Base-by-base conservation (phyloP, 495 filamentous ascomycete genomes). In the Hyphodiscus hymeniophilus region DNA sequence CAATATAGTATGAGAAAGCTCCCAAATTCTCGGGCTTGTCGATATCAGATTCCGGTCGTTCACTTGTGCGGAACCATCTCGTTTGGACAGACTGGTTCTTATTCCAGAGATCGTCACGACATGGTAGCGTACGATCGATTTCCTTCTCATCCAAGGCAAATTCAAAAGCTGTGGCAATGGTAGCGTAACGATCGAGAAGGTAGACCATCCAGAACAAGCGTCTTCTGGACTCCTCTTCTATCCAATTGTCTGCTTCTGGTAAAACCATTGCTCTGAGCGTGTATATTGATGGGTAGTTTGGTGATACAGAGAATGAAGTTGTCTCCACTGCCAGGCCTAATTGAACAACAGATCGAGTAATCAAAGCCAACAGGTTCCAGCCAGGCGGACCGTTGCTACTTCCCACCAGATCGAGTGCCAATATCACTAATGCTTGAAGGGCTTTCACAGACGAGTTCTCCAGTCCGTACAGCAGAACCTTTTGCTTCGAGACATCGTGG, bases 161-260 rank as follows among this genome's bases (percentile, higher is more conserved):
- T 60, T 94, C 87, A 53, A 95, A 92, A 2, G 88, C 86, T 0
- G 89, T 95, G 0, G 87, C 82, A 38, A 94, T 77, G 1, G 87
- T 94, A 1, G 89, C 88, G 55, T 92, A 94, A 33, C 89, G 74
- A 63, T 95, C 89, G 28, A 95, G 72, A 22, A 94, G 61, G 57
- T 92, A 95, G 22, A 94, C 81, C 84, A 89, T 90, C 89, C 89
- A 95, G 67, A 95, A 94, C 1, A 94, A 67, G 6, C 89, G 72
- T 33, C 89, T 71, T 33, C 87, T 70, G 38, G 86, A 82, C 58
- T 95, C 89, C 42, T 94, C 87, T 61, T 95, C 89, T 48, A 91
- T 84, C 68, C 86, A 94, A 38, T 87, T 84, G 30, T 82, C 81
- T 0, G 88, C 72, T 38, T 92, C 88, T 0, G 88, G 84, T 1